Evolutionary conservation across 768 basidiomycete species (phyloP).

Genomic region (Leccinum disarticulatum): DNA sequence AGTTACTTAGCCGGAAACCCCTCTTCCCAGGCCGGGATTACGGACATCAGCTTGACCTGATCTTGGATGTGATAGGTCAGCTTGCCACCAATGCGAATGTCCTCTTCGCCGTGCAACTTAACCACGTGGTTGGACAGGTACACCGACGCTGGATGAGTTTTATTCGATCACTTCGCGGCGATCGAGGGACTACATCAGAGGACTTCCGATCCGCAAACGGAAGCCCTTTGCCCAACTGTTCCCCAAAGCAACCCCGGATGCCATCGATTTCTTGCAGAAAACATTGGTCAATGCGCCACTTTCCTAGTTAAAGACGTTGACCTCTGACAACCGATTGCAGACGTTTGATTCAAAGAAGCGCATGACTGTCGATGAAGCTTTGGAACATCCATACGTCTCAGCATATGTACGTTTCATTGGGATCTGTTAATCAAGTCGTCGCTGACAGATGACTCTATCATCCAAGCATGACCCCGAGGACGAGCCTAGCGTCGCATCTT

Average conservation of each 20-base stretch:
- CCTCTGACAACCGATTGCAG: constrained; percentile 29
- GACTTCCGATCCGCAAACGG: constrained; percentile 79
- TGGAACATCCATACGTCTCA: constrained; percentile 79
- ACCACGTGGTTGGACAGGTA: constrained; percentile 44
- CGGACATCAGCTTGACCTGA: constrained; percentile 84
- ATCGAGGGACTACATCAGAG: constrained; percentile 85
- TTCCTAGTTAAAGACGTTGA: constrained; percentile 29
- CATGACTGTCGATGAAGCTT: constrained; percentile 77
- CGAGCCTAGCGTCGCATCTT: constrained; percentile 77
- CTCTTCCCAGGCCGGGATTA: constrained; percentile 89
- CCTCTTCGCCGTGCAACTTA: constrained; percentile 20
- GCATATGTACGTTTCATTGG: constrained; percentile 56
- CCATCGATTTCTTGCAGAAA: constrained; percentile 69
- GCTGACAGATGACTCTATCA: constrained; percentile 5
- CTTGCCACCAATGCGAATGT: neutral
- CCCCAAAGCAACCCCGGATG: constrained; percentile 72
- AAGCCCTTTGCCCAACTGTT: constrained; percentile 70
- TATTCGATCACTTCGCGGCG: constrained; percentile 84
- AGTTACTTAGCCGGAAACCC: constrained; percentile 77
- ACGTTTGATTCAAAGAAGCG: constrained; percentile 90
- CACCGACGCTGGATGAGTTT: constrained; percentile 87
- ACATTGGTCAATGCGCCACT: constrained; percentile 50
- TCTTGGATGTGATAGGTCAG: constrained; percentile 81
- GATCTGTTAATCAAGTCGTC: neutral
- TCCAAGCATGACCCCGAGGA: constrained; percentile 82